Evolutionary conservation across 2,329 filamentous ascomycete genomes (phyloP), one percentile per base, ranked within the genome.

Genomic region (Fonsecaea pedrosoi): DNA sequence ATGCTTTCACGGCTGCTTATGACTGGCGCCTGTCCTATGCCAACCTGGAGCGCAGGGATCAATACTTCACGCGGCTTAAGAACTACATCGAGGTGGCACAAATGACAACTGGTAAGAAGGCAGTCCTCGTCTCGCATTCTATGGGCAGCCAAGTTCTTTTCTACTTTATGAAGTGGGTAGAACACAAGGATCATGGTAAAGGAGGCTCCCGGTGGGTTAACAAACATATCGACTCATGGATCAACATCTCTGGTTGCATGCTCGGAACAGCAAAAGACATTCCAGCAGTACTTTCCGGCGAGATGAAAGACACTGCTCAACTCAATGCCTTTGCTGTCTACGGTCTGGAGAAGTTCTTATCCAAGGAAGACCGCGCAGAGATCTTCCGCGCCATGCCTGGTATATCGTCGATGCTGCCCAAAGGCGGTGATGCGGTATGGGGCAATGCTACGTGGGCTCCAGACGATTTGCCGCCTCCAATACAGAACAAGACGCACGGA

Each of bases 161-260:
- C 57, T 85, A 89, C 78, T 91, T 92, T 78, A 85, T 94, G 73
- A 90, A 91, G 74, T 90, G 89, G 89, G 95, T 96, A 1, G 92
- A 96, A 61, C 86, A 90, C 2, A 84, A 89, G 61, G 92, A 92
- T 4, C 82, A 89, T 70, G 95, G 95, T 4, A 87, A 88, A 21
- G 94, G 93, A 1, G 94, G 95, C 1, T 84, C 89, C 42, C 86
- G 88, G 61, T 99, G 95, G 95, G 94, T 99, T 0, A 94, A 99
- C 66, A 86, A 85, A 18, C 86, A 97, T 75, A 84, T 99, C 60
- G 95, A 96, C 71, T 91, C 92, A 2, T 99, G 96, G 94, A 96
- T 99, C 82, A 99, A 99, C 77, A 93, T 99, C 74, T 95, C 91
- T 72, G 95, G 95, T 5, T 99, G 94, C 79, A 97, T 99, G 94